These are phyloP conservation scores for Jatropha podagrica DNA, from an alignment of 441 rosid genomes.

Conservation along the genomic window DNA sequence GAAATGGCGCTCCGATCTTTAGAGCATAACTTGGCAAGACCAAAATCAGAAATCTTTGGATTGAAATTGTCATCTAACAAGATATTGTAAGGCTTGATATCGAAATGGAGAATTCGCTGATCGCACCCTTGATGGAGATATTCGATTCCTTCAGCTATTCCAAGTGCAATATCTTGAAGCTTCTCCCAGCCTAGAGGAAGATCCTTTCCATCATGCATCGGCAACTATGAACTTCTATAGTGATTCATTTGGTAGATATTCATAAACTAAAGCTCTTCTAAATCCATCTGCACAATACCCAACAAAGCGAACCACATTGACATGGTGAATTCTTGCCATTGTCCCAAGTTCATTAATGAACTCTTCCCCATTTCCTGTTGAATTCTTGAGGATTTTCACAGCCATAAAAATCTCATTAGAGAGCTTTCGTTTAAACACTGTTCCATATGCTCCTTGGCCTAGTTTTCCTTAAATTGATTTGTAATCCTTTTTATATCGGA, in stretches of 20 bases:
- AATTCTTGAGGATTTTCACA: constrained; percentile 20
- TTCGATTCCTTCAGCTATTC: constrained; percentile 20
- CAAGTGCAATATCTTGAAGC: constrained; percentile 22
- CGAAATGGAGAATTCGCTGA: constrained; percentile 20
- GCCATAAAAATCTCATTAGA: constrained; percentile 30
- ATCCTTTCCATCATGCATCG: not conserved
- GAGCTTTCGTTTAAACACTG: constrained; percentile 29
- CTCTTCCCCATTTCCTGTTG: constrained; percentile 25
- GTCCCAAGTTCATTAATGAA: constrained; percentile 28
- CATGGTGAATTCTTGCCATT: constrained; percentile 26
- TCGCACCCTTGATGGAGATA: constrained; percentile 25
- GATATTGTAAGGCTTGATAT: constrained; percentile 22
- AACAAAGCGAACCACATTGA: constrained; percentile 25
- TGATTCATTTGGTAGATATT: constrained; percentile 17
- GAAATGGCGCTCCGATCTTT: constrained; percentile 23
- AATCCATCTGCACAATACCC: constrained; percentile 28
- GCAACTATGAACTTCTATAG: constrained; percentile 16
- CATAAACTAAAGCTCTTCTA: constrained; percentile 25
- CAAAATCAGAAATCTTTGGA: constrained; percentile 22
- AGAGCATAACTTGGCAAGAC: constrained; percentile 18
- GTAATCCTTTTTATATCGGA: constrained; percentile 30
- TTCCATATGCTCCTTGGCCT: constrained; percentile 33
- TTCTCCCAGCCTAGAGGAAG: constrained; percentile 20
- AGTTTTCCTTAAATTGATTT: constrained; percentile 25
- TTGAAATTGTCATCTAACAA: constrained; percentile 17